A percentile compares a stretch with the other conserved stretches of the same genome.
phyloP scores from a whole-genome alignment of 768 basidiomycete species.

The Collybiopsis confluens region DNA sequence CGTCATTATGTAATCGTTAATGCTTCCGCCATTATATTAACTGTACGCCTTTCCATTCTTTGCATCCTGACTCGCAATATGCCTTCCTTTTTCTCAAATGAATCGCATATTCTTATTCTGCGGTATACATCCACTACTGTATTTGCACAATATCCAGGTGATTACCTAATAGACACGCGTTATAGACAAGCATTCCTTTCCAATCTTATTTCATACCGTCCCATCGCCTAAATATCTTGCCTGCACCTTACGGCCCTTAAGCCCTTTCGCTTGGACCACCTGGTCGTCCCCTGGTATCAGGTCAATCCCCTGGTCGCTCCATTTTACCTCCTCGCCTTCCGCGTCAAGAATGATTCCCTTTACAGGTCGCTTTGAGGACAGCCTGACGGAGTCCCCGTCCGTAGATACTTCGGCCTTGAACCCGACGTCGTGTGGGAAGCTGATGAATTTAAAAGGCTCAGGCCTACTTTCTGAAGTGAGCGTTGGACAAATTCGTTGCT shows the following conservation, averaged over 20 bases:
- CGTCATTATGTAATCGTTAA: constrained; percentile 49
- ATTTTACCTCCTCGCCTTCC: constrained; percentile 66
- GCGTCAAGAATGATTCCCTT: constrained; percentile 85
- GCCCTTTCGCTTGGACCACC: constrained; percentile 56
- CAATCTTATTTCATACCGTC: constrained; percentile 54
- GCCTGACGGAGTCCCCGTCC: constrained; percentile 56
- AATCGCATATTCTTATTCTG: constrained; percentile 22
- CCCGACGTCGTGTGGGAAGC: constrained; percentile 68
- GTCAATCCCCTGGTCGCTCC: constrained; percentile 91
- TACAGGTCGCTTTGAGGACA: constrained; percentile 64
- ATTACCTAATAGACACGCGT: constrained; percentile 9
- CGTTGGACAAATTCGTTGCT: no score
- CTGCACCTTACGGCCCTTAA: constrained; percentile 62
- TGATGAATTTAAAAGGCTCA: constrained; percentile 90
- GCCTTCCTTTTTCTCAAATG: constrained; percentile 14
- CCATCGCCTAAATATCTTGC: constrained; percentile 76
- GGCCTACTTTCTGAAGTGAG: constrained; percentile 53
- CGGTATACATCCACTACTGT: constrained; percentile 14
- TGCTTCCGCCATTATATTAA: no score
- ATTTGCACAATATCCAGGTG: neutral
- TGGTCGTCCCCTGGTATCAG: constrained; percentile 84
- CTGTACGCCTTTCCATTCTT: constrained; percentile 18
- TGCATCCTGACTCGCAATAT: constrained; percentile 15
- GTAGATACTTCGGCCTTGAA: constrained; percentile 46
- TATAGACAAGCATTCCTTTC: no score